Conservation (phyloP, 1,284 basidiomycete species). For the Vanrija pseudolonga region DNA sequence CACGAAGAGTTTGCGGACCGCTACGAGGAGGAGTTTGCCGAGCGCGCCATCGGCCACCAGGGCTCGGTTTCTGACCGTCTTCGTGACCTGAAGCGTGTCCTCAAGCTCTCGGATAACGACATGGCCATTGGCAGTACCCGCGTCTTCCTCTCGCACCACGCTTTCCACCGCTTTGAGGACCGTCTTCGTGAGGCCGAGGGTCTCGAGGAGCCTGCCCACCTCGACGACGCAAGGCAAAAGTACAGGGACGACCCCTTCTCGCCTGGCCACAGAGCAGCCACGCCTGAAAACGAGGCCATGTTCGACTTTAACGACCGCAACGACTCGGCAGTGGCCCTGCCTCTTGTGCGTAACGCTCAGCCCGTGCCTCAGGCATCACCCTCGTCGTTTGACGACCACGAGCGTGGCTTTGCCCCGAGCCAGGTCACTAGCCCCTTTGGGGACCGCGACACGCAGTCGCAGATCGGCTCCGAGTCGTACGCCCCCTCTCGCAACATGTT, state of each 20-base stretch:
- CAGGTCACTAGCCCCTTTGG: slow-evolving; percentile 65
- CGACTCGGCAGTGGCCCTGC: slow-evolving; percentile 53
- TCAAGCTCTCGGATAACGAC: slow-evolving; percentile 67
- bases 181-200: slow-evolving; percentile 74
- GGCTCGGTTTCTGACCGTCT: slow-evolving; percentile 47
- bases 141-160: slow-evolving; percentile 83
- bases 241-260: slow-evolving; percentile 62
- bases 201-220: slow-evolving; percentile 59
- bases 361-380: slow-evolving; percentile 58
- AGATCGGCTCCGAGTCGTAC: slow-evolving; percentile 82
- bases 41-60: slow-evolving; percentile 46
- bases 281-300: slow-evolving; percentile 18
- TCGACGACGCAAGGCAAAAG: slow-evolving; percentile 60
- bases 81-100: slow-evolving; percentile 55
- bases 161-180: slow-evolving; percentile 89
- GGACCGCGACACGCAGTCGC: slow-evolving; percentile 61
- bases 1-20: slow-evolving; percentile 82
- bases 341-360: slow-evolving; percentile 70
- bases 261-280: slow-evolving; percentile 56
- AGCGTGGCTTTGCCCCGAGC: slow-evolving; percentile 56
- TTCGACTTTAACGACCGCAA: slow-evolving; percentile 28
- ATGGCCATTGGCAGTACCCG: slow-evolving; percentile 75
- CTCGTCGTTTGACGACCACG: slow-evolving; percentile 69
- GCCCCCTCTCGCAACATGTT: slow-evolving; percentile 95
- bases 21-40: slow-evolving; percentile 60